Conservation (phyloP, 441 rosid genomes). For the Monsonia emarginata region DNA sequence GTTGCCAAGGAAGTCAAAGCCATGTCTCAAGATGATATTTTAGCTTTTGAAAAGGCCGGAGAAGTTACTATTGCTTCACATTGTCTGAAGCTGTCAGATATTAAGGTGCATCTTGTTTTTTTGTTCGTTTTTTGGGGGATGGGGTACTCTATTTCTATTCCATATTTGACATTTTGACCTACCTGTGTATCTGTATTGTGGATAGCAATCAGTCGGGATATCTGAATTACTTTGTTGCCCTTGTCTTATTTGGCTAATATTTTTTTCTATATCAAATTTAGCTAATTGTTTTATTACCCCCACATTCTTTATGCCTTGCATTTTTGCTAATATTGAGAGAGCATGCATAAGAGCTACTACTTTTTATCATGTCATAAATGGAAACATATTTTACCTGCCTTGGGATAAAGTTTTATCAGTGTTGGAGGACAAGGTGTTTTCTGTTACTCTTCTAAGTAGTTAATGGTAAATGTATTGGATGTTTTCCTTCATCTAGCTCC, state of each 20-base stretch:
- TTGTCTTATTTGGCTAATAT: background rate
- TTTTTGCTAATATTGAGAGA: background rate
- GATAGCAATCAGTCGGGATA: background rate
- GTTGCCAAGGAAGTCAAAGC: slow-evolving; percentile 76
- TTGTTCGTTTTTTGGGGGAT: background rate
- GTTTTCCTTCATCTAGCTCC: too few relatives aligned
- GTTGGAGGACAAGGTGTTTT: too few relatives aligned
- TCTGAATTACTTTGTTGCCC: background rate
- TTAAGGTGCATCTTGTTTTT: slow-evolving; percentile 45
- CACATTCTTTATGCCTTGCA: background rate
- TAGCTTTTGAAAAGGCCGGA: slow-evolving; percentile 64
- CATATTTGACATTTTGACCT: too few relatives aligned
- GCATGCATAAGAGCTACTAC: background rate
- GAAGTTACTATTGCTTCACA: slow-evolving; percentile 69
- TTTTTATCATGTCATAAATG: too few relatives aligned
- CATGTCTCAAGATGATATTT: slow-evolving; percentile 76
- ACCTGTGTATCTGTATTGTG: background rate
- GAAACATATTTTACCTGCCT: too few relatives aligned
- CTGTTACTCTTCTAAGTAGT: too few relatives aligned
- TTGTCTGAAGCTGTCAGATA: slow-evolving; percentile 57
- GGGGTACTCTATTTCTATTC: background rate
- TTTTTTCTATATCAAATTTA: too few relatives aligned
- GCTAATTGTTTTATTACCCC: background rate
- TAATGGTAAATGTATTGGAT: too few relatives aligned
- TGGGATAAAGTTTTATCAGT: too few relatives aligned